Evolutionary conservation across 345 rosid species (phyloP), one percentile per base, ranked within the genome.

Genomic region (Corchorus olitorius): DNA sequence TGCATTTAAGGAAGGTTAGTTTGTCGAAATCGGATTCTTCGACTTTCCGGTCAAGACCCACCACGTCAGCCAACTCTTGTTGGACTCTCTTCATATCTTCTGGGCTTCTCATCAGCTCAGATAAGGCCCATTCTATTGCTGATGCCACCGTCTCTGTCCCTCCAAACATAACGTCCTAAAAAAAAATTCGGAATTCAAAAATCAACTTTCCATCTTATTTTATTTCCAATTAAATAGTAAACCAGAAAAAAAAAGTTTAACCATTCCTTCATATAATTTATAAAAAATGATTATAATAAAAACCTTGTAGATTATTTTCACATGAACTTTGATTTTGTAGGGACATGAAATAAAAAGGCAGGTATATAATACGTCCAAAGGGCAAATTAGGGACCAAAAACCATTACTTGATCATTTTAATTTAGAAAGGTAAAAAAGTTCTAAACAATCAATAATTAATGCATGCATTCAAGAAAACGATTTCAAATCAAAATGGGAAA

Each of bases 131-230:
- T 60, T 94, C 99, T 22, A 94, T 94, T 2, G 91, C 97, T 2
- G 99, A 94, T 8, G 98, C 99, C 76, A 94, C 94, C 5, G 99
- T 96, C 76, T 93, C 98, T 2, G 98, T 93, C 65, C 99, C 99
- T 49, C 99, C 99, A 77, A 96, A 94, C 99, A 94, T 94, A 60
- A 93, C 98, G 71, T 94, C 98, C 98, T 96, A 77, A 56, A 75
- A 77, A 10, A 11, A 13, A 56, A 45, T 33, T 37, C 16, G 20
- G 53, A 27, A 60, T 39, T 6, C 3, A 39, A 39, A 27, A 2
- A 39, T 39, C 43, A 39, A 39, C 43, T 39, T 39, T 39, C 2
- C 4, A 39, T 39, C 4, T 6, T 39, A 39, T 27, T n/a, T n/a
- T n/a, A n/a, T n/a, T n/a, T n/a, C n/a, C n/a, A 27, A 27, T 27